Evolutionary conservation across 805 yeast species (phyloP), one percentile per base, ranked within the genome.

Genomic region (Teunomyces panamensis): DNA sequence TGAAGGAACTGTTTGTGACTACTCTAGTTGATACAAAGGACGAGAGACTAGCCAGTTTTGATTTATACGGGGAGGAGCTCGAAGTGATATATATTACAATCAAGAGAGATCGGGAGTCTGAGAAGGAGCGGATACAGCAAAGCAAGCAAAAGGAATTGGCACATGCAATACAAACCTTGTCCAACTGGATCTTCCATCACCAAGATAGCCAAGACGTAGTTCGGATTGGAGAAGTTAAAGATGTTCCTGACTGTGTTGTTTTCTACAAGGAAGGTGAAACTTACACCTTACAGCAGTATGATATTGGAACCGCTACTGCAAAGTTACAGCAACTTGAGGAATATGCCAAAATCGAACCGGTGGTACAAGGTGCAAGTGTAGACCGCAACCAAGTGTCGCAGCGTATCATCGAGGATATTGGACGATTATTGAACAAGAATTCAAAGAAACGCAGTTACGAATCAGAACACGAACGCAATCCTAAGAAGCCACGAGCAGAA

Each of bases 71-170:
- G 44, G 53, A 49, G 9, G 74, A 69, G 36, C 44, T 67, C 3
- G 56, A 49, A 3, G 47, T 59, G 16, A 62, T 72, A 9, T 67
- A 62, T 43, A 64, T 62, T 7, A 57, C 56, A 5, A 50, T 72
- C 39, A 58, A 57, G 39, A 49, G 50, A 39, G 73, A 67, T 9
- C 49, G 51, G 24, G 55, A 55, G 9, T 30, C 44, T 1, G 57
- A 53, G 27, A 53, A 55, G 35, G 41, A 20, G 14, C 27, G 17
- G 17, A 26, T 37, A 24, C 41, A 29, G 4, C 16, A 45, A 5
- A 47, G 30, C 3, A 48, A 56, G 30, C 52, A 53, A 26, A 49
- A 41, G n/a, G 51, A 47, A 2, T 46, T 66, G 32, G 32, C 33
- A 9, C 39, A n/a, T 24, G 36, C 37, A 1, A 43, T 48, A 5